These are phyloP conservation scores for Cystobasidium pallidum DNA, from an alignment of 1,284 basidiomycete species.

Conservation along the genomic window DNA sequence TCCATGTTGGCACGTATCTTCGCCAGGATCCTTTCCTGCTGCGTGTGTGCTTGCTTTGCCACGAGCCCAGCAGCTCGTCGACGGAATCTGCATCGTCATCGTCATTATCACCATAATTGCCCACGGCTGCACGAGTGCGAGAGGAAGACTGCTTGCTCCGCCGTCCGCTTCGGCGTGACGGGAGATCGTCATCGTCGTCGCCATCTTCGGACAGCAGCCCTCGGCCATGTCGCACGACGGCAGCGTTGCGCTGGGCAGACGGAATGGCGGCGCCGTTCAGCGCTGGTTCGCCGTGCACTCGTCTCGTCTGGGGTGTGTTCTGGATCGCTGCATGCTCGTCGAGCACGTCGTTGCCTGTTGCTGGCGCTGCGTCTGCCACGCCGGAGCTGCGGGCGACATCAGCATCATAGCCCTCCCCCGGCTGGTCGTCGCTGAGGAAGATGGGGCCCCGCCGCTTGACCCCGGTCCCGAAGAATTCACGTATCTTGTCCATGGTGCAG, in stretches of 20 bases:
- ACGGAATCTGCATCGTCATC: conserved; percentile 24
- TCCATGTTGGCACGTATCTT: neutral
- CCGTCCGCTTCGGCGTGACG: neutral
- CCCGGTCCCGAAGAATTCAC: conserved; percentile 17
- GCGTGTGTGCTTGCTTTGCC: neutral
- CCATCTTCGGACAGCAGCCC: conserved; percentile 37
- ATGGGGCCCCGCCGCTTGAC: conserved; percentile 6
- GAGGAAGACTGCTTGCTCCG: conserved; percentile 10
- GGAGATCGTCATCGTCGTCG: conserved; percentile 24
- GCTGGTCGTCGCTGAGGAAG: conserved; percentile 17
- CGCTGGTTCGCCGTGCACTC: neutral
- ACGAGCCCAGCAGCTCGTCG: conserved; percentile 23
- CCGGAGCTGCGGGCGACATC: neutral
- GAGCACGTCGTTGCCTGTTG: neutral
- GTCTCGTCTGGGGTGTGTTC: neutral
- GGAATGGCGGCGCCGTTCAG: neutral
- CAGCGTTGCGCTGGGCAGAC: conserved; percentile 23
- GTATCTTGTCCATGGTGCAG: conserved; percentile 21
- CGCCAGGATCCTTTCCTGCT: conserved; percentile 5
- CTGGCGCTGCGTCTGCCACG: conserved; percentile 10
- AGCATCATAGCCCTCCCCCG: conserved; percentile 7
- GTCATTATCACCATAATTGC: neutral
- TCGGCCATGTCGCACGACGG: conserved; percentile 36
- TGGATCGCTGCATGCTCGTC: neutral
- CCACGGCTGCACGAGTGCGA: neutral